A percentile compares a stretch with the other conserved stretches of the same genome.
Evolutionary conservation across 2,329 filamentous ascomycete genomes (phyloP).

Genomic region (Sclerotinia sclerotiorum): DNA sequence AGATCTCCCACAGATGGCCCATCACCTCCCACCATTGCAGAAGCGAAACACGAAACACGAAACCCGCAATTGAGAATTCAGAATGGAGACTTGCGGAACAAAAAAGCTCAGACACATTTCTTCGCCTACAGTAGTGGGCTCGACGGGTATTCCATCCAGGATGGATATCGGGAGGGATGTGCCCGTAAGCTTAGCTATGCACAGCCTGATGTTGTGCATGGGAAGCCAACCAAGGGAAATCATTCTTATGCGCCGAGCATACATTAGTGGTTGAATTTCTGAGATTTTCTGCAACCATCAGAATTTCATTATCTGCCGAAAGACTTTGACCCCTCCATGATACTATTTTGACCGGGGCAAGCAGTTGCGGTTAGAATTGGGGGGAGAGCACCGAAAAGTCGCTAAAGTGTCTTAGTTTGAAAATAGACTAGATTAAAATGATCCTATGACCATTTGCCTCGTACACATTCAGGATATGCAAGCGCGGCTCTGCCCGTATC

Average conservation of each 20-base stretch:
- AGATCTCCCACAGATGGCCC: conserved; percentile 20
- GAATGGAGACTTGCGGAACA: conserved; percentile 5
- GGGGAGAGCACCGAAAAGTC: neutral
- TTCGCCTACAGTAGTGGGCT: conserved; percentile 13
- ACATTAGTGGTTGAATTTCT: neutral
- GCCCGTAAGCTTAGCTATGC: conserved; percentile 12
- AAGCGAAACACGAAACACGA: neutral
- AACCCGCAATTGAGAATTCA: neutral
- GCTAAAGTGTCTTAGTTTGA: conserved; percentile 21
- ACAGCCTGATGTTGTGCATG: conserved; percentile 25
- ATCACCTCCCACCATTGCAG: neutral
- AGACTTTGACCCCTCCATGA: neutral
- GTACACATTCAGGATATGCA: conserved; percentile 22
- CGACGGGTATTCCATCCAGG: conserved; percentile 13
- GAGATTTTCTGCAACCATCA: conserved; percentile 3
- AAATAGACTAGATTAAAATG: conserved; percentile 7
- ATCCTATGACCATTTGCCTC: conserved; percentile 22
- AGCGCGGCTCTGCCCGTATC: conserved; percentile 27
- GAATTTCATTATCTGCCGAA: conserved; percentile 1
- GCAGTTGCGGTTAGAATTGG: neutral
- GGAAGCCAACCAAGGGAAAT: neutral
- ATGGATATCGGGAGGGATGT: conserved; percentile 3
- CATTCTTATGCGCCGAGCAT: neutral
- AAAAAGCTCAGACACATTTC: conserved; percentile 15
- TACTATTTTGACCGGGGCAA: neutral